phyloP scores from a whole-genome alignment of 2,329 filamentous ascomycete species.

The Rutstroemia sp. region DNA sequence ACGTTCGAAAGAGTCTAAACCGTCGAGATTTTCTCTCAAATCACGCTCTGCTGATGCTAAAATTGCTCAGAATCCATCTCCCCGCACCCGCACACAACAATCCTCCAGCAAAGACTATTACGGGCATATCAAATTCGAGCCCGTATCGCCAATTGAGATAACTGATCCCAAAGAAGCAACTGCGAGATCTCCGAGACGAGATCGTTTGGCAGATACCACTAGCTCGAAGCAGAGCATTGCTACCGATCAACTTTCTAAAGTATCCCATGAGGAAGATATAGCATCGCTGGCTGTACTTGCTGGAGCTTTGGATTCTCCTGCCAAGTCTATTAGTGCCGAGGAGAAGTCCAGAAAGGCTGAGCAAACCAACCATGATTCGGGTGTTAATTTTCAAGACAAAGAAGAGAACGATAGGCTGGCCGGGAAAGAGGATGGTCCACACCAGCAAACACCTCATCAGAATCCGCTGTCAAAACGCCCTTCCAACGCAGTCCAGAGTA shows the following conservation, averaged over 20 bases:
- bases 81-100: no score
- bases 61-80: neutral
- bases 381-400: neutral
- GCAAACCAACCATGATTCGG: slow-evolving; percentile 6
- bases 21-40: neutral
- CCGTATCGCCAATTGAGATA: neutral
- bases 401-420: neutral
- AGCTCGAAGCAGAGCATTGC: neutral
- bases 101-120: neutral
- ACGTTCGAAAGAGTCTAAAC: neutral
- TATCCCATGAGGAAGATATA: slow-evolving; percentile 20
- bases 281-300: slow-evolving; percentile 16
- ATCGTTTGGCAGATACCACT: neutral
- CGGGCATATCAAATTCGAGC: slow-evolving; percentile 3
- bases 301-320: slow-evolving; percentile 10
- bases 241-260: slow-evolving; percentile 8
- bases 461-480: neutral
- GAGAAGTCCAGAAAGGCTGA: neutral
- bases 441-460: neutral
- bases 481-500: no score
- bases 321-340: neutral
- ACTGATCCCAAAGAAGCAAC: neutral
- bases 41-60: neutral
- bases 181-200: neutral
- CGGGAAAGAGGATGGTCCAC: neutral